phyloP scores from a whole-genome alignment of 2,329 filamentous ascomycete genomes.

The Pseudocercospora musae region DNA sequence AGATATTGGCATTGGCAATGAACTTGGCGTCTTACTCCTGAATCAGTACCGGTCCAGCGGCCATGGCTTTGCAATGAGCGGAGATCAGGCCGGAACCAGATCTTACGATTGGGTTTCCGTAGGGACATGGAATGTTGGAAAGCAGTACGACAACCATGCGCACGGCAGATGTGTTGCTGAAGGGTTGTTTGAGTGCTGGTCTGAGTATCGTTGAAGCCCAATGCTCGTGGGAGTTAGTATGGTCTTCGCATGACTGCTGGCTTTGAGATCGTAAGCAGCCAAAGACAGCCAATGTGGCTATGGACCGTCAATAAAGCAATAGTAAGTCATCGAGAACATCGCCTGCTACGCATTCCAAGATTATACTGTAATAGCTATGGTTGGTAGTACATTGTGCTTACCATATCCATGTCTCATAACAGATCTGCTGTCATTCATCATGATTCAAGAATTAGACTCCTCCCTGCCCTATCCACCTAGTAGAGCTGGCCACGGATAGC shows the following conservation, averaged over 20 bases:
- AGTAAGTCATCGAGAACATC: neutral
- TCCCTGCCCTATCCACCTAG: neutral
- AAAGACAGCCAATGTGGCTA: neutral
- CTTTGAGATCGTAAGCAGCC: neutral
- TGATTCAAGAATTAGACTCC: neutral
- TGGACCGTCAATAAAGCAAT: neutral
- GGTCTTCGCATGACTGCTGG: neutral
- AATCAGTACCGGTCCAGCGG: neutral
- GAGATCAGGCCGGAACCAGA: neutral
- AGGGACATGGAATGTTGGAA: neutral
- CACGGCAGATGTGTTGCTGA: neutral
- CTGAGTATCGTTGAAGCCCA: neutral
- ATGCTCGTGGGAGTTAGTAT: neutral
- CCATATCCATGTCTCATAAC: neutral
- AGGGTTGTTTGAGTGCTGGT: neutral
- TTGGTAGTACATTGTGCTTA: neutral
- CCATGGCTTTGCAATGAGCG: neutral
- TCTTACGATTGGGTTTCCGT: neutral
- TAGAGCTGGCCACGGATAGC: slow-evolving; percentile 52
- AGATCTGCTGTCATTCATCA: neutral
- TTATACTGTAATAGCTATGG: neutral
- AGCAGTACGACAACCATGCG: neutral
- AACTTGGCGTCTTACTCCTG: neutral
- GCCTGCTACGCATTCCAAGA: neutral
- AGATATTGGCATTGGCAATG: slow-evolving; percentile 1